A percentile compares a stretch with the other conserved stretches of the same genome.
phyloP scores from a whole-genome alignment of 768 basidiomycete genomes.

The Mycena albidolilacea region DNA sequence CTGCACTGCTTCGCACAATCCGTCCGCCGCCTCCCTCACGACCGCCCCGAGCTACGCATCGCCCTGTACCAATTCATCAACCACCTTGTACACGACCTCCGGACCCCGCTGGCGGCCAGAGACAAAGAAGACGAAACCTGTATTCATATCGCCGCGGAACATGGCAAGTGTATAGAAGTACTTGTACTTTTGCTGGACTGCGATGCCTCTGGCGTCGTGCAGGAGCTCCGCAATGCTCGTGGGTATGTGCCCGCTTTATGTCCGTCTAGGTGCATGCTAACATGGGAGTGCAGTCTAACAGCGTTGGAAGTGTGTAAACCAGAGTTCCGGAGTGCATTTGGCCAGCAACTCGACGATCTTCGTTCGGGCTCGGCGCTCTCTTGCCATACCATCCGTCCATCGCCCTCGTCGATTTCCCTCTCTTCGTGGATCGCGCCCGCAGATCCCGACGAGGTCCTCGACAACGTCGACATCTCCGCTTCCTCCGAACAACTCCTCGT shows the following conservation, averaged over 20 bases:
- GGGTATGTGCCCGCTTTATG: constrained; percentile 65
- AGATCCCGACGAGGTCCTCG: constrained; percentile 49
- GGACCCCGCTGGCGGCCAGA: constrained; percentile 75
- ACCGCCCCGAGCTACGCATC: constrained; percentile 51
- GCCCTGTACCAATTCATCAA: constrained; percentile 71
- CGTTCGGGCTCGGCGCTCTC: constrained; percentile 70
- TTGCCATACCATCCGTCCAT: constrained; percentile 66
- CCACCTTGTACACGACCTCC: constrained; percentile 80
- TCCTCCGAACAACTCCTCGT: constrained; percentile 66
- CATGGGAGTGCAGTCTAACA: constrained; percentile 63
- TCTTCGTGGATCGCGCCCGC: constrained; percentile 53
- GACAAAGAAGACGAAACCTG: constrained; percentile 83
- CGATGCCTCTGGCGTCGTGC: constrained; percentile 69
- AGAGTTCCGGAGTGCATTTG: constrained; percentile 76
- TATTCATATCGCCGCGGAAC: constrained; percentile 85
- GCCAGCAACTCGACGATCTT: constrained; percentile 60
- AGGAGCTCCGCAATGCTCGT: constrained; percentile 76
- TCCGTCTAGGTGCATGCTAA: constrained; percentile 8
- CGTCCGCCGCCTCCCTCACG: constrained; percentile 48
- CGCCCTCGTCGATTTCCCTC: constrained; percentile 65
- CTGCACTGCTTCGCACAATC: constrained; percentile 76
- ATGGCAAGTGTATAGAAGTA: constrained; percentile 75
- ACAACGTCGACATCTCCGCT: constrained; percentile 61
- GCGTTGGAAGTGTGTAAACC: constrained; percentile 78
- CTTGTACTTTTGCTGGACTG: constrained; percentile 76